Percentiles rank a stretch among this genome's conserved stretches.
phyloP scores from a whole-genome alignment of 2,329 filamentous ascomycete genomes.

The Pseudogymnoascus sp. region DNA sequence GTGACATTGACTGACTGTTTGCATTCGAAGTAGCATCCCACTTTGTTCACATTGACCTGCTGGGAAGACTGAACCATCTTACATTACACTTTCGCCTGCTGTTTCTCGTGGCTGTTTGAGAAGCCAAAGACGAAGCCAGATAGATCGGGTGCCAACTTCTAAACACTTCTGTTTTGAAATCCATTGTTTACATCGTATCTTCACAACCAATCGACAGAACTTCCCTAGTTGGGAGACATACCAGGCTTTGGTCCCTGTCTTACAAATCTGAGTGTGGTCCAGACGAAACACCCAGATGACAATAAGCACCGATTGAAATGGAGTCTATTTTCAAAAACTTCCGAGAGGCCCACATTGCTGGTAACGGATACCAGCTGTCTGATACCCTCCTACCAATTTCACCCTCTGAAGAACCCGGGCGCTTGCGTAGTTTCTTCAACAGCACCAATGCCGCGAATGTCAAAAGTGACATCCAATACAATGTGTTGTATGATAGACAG shows the following conservation, averaged over 20 bases:
- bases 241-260: neutral
- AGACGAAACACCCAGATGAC: neutral
- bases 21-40: neutral
- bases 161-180: neutral
- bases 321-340: constrained; percentile 69
- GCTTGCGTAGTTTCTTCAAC: constrained; percentile 63
- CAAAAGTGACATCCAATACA: constrained; percentile 62
- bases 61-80: neutral
- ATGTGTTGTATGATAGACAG: constrained; percentile 57
- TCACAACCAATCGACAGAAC: neutral
- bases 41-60: neutral
- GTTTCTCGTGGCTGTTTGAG: neutral
- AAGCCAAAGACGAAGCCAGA: neutral
- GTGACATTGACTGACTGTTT: neutral
- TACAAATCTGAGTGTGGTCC: neutral
- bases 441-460: constrained; percentile 54
- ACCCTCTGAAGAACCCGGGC: constrained; percentile 53
- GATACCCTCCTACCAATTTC: constrained; percentile 66
- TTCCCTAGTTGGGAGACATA: neutral
- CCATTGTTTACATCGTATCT: neutral
- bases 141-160: neutral
- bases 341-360: constrained; percentile 54
- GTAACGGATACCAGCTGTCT: constrained; percentile 67
- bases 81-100: neutral
- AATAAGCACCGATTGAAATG: constrained; percentile 42